Conservation (phyloP, 2,329 filamentous ascomycete genomes). For the Hirsutella minnesotensis region DNA sequence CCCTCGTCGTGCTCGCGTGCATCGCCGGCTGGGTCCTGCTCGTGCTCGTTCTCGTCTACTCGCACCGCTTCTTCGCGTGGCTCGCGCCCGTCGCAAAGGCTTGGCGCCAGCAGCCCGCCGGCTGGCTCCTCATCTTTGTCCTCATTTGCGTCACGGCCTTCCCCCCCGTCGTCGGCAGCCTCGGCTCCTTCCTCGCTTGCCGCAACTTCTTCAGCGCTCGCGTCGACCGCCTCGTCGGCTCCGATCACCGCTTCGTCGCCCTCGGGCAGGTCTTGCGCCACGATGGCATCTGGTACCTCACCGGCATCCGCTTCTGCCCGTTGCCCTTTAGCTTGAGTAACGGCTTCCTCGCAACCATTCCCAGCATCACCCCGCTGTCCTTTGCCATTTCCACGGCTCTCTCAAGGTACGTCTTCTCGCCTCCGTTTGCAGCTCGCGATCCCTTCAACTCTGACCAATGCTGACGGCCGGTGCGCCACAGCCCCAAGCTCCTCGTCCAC, state of each 20-base stretch:
- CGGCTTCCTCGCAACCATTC: conserved; percentile 87
- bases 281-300: conserved; percentile 78
- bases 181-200: conserved; percentile 68
- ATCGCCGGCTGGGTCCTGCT: conserved; percentile 27
- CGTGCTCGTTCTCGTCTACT: conserved; percentile 61
- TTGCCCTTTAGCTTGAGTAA: conserved; percentile 89
- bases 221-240: conserved; percentile 68
- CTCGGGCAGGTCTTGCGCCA: conserved; percentile 78
- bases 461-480: conserved; percentile 17
- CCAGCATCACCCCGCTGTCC: conserved; percentile 63
- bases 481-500: conserved; percentile 81
- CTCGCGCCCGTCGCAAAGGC: conserved; percentile 61
- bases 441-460: neutral
- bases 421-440: neutral
- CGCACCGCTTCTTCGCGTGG: conserved; percentile 65
- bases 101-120: conserved; percentile 63
- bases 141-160: conserved; percentile 69
- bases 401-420: conserved; percentile 36
- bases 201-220: conserved; percentile 67
- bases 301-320: conserved; percentile 87
- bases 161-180: conserved; percentile 70
- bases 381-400: conserved; percentile 77
- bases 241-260: conserved; percentile 79
- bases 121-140: conserved; percentile 65
- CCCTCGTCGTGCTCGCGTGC: neutral